Base-by-base conservation (phyloP, 169 alveolate genomes). In the Cryptosporidium parvum region DNA sequence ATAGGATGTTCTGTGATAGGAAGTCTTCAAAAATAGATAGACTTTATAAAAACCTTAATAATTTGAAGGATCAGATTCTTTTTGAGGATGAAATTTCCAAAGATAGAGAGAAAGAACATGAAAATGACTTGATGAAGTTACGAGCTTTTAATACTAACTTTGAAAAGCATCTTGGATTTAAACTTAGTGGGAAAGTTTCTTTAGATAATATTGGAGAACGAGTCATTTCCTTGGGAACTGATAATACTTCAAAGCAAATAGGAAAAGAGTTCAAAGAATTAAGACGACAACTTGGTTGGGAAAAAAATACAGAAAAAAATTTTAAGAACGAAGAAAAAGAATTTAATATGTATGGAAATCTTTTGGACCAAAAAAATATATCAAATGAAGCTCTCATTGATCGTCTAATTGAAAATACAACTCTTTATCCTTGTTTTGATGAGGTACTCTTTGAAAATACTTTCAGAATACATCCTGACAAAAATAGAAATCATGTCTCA, bases 351-450 rank as follows among this genome's bases (percentile, higher is more conserved):
- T 62, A 59, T n/a, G 75, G 75, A 44, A 23, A 80, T 61, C 44
- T 70, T 6, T 26, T 44, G 0, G 75, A 80, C 10, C 51, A 80
- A 6, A 80, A 65, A 0, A 26, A 31, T 6, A 62, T 14, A 9
- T 42, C 62, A 7, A 45, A 61, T 23, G 75, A 61, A 62, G 56
- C 80, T 4, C 8, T 80, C 5, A 33, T 80, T 4, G 53, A 62
- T 18, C 73, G 89, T n/a, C 56, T 80, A 4, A 80, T 80, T 42
- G 80, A 80, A 37, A 80, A 80, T 62, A 80, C 89, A 4, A 80
- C 89, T 39, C 31, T 59, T 1, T 80, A 80, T 62, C 89, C 89
- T 5, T 80, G 89, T 65, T 80, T 80, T 62, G 89, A 80, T 26
- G 89, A 80, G 35, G 89, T 80, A 2, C 52, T 80, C 23, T 80